Percentiles rank a stretch among this genome's conserved stretches.
These are phyloP conservation scores for Rhizoclosmatium globosum DNA, from an alignment of 192 early-diverging fungal genomes.

Conservation along the genomic window DNA sequence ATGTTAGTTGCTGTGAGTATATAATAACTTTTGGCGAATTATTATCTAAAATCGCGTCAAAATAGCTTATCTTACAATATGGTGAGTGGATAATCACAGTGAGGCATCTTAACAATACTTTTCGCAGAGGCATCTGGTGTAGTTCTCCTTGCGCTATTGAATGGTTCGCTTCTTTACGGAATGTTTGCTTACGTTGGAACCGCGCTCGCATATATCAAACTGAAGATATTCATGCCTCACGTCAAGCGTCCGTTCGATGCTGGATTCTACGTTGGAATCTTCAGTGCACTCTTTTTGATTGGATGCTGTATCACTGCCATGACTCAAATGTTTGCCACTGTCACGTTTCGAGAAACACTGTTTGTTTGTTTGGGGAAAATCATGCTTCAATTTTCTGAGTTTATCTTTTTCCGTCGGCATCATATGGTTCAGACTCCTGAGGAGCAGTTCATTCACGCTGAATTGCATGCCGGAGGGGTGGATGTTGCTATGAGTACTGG, in stretches of 20 bases:
- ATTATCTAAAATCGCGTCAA: not conserved
- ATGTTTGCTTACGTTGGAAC: conserved; percentile 13
- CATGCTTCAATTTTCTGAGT: conserved; percentile 1
- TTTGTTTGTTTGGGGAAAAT: conserved; percentile 12
- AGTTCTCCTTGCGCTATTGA: not conserved
- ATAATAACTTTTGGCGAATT: not conserved
- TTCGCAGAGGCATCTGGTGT: conserved; percentile 16
- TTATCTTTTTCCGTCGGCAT: conserved; percentile 13
- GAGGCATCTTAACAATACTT: not conserved
- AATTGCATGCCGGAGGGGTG: not conserved
- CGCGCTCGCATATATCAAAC: conserved; percentile 4
- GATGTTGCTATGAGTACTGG: not conserved
- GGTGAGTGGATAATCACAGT: not conserved
- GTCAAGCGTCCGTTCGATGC: conserved; percentile 10
- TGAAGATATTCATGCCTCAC: conserved; percentile 7
- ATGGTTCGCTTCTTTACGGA: conserved; percentile 16
- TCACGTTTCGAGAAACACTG: not conserved
- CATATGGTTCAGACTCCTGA: conserved; percentile 15
- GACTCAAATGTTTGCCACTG: conserved; percentile 16
- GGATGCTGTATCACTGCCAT: not conserved
- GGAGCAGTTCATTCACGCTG: conserved; percentile 25
- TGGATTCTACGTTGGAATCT: conserved; percentile 5
- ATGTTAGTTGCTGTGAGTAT: conserved; percentile 12
- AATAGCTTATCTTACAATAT: conserved; percentile 12
- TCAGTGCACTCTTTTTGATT: conserved; percentile 10